Conservation (phyloP, 345 rosid species). For the Rhodamnia argentea region DNA sequence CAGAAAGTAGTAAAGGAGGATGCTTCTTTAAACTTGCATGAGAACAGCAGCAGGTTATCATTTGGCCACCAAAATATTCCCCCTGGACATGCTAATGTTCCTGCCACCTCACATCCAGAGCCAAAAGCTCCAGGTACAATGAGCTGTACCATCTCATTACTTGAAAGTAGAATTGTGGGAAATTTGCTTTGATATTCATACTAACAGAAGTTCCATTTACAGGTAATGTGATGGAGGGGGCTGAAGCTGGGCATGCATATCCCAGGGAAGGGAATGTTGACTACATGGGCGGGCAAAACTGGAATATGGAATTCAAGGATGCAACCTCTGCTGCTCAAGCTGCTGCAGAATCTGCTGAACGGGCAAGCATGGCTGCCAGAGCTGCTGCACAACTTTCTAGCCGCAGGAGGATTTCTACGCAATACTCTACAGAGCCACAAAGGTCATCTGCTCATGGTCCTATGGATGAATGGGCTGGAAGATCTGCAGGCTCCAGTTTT, state of each 20-base stretch:
- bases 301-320: conserved; percentile 73
- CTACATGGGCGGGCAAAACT: conserved; percentile 20
- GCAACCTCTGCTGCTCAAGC: conserved; percentile 88
- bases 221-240: conserved; percentile 32
- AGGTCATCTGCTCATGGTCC: conserved; percentile 12
- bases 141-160: neutral
- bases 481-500: neutral
- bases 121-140: conserved; percentile 2
- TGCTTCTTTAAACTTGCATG: conserved; percentile 4
- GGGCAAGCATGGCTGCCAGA: conserved; percentile 91
- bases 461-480: neutral
- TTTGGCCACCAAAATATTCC: conserved; percentile 14
- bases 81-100: neutral
- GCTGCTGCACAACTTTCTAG: conserved; percentile 92
- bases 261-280: conserved; percentile 18
- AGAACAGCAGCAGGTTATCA: conserved; percentile 20
- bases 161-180: neutral
- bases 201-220: neutral
- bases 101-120: neutral
- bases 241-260: conserved; percentile 24
- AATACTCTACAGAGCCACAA: conserved; percentile 25
- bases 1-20: conserved; percentile 7
- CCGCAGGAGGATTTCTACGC: conserved; percentile 32
- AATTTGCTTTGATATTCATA: neutral
- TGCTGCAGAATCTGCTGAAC: conserved; percentile 97